A percentile compares a stretch with the other conserved stretches of the same genome.
These are phyloP conservation scores for Rhinocladiella mackenziei DNA, from an alignment of 2,329 filamentous ascomycete genomes.

Conservation along the genomic window DNA sequence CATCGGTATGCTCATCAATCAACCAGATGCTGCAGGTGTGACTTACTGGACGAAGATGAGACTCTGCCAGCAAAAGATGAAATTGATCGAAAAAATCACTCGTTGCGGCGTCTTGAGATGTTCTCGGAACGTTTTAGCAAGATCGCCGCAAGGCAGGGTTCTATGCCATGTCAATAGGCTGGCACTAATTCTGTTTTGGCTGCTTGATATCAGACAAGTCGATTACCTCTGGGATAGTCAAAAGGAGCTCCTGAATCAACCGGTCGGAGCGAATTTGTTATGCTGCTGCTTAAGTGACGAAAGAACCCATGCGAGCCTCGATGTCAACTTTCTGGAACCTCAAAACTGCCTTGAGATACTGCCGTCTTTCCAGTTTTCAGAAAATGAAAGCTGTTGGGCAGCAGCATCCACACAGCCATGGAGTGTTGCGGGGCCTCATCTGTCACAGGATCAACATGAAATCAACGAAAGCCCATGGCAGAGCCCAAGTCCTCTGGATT, in stretches of 20 bases:
- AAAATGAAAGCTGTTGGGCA: not conserved
- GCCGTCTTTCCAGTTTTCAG: not conserved
- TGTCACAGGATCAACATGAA: not conserved
- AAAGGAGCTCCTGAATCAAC: not conserved
- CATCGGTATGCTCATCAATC: constrained; percentile 2
- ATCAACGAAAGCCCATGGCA: not conserved
- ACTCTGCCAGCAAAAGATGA: not conserved
- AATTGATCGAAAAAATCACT: constrained; percentile 1
- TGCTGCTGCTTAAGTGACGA: not conserved
- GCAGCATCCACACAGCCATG: not conserved
- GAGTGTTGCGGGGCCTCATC: not conserved
- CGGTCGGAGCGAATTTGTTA: not conserved
- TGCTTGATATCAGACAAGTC: constrained; percentile 2
- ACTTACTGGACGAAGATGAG: constrained; percentile 2
- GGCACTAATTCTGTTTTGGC: constrained; percentile 4
- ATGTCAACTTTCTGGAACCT: too few relatives aligned
- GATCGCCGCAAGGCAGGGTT: not conserved
- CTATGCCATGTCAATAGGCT: constrained; percentile 1
- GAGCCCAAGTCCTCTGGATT: not conserved
- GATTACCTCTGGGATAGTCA: not conserved
- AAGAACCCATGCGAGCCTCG: too few relatives aligned
- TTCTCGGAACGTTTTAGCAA: not conserved
- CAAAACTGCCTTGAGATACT: constrained; percentile 1
- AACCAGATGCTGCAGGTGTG: not conserved
- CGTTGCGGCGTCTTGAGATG: not conserved